Base-by-base conservation (phyloP, 75 land plant species). In the Sequoia sempervirens region DNA sequence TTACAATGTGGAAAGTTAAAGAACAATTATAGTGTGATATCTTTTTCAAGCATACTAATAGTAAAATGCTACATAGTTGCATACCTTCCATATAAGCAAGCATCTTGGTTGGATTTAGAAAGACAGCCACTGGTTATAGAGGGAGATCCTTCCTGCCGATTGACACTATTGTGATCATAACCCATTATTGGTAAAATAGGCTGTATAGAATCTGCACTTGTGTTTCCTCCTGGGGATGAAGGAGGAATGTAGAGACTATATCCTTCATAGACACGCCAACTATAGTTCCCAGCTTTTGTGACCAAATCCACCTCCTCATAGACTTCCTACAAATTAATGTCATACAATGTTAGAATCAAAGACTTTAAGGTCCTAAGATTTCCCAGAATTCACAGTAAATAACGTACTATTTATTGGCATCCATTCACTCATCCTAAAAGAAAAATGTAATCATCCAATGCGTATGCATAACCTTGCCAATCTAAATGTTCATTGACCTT, bases 181-280 rank as follows among this genome's bases (percentile, higher is more conserved):
- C 92, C 94, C 86, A 94, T 83, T 23, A 97, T 74, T 2, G 98
- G 98, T 81, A 88, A 87, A 58, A 94, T 93, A 2, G 98, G 85
- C 26, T 89, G 85, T 70, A 94, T 89, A 36, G 94, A 91, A 76
- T 20, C 86, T 45, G 86, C 79, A 40, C 90, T 85, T 81, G 98
- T 94, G 61, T 90, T 92, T 58, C 92, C 96, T 70, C 93, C 94
- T 2, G 90, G 91, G 38, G 90, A 18, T 46, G 18, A 56, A 41
- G 81, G 79, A 13, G 95, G 88, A 11, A 20, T 70, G 84, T 82
- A 93, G 54, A 66, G 82, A 66, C 74, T 28, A 13, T 84, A 86
- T 28, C 99, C 99, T 83, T 97, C 99, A 82, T 94, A 97, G 17
- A 89, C 86, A 45, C 96, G 89, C 99, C 99, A 97, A 34, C 99